Evolutionary conservation across 495 filamentous ascomycete genomes (phyloP).

Genomic region (Extremus antarcticus): DNA sequence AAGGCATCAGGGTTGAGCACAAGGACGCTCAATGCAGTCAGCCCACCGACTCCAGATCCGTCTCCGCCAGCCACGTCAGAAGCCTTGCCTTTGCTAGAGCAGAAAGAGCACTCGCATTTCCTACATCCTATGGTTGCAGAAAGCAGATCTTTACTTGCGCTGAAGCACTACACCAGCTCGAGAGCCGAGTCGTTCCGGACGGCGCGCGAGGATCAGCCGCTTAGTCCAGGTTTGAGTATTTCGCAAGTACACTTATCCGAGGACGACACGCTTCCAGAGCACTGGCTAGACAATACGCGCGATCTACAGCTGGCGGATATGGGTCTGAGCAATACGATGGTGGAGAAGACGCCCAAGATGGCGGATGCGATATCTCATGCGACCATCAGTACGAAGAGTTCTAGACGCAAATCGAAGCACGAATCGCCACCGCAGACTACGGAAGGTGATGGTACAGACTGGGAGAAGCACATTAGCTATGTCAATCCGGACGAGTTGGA

Average conservation of each 20-base stretch:
- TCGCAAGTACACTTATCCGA: constrained; percentile 19
- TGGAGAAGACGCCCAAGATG: not conserved
- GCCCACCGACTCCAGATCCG: constrained; percentile 30
- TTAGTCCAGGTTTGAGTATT: constrained; percentile 11
- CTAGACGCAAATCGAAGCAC: not conserved
- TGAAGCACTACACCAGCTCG: constrained; percentile 19
- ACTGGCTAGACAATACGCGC: constrained; percentile 5
- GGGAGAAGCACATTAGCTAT: constrained; percentile 19
- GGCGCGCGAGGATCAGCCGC: constrained; percentile 25
- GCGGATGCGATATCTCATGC: not conserved
- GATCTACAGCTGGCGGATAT: not conserved
- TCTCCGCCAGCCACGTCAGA: constrained; percentile 15
- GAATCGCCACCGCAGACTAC: not conserved
- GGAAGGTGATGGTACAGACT: not conserved
- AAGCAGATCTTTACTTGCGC: not conserved
- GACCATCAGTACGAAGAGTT: not conserved
- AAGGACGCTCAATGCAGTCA: constrained; percentile 23
- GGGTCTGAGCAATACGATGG: not conserved
- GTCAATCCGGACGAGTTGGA: constrained; percentile 10
- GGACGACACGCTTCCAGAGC: constrained; percentile 9
- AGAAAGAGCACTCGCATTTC: not conserved
- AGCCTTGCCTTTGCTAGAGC: not conserved
- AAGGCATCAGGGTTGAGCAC: constrained; percentile 24
- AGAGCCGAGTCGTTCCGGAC: constrained; percentile 31
- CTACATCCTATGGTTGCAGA: not conserved